Evolutionary conservation across 169 alveolate species (phyloP), one percentile per base, ranked within the genome.

Genomic region (Plasmodium vinckei): DNA sequence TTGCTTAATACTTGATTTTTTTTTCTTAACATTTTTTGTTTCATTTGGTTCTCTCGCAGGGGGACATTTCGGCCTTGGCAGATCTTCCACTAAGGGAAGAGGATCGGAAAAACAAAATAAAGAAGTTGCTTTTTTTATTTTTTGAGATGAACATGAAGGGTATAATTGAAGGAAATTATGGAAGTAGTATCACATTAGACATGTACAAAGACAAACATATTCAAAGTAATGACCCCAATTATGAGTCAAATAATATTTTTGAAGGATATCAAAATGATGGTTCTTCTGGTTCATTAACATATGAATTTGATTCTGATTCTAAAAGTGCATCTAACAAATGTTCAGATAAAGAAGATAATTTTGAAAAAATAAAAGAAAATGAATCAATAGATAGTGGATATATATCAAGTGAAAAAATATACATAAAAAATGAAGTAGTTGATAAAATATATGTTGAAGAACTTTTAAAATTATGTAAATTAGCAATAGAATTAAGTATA

Each of bases 11-110:
- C 25, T 12, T 12, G 42, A 23, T 61, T 61, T 5, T 17, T 64
- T 46, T 10, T 7, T 73, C 19, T 47, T 44, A 15, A 15, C 39
- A 19, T 23, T 9, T 49, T 6, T 13, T 10, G 15, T 57, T 9
- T n/a, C 39, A 2, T 27, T 27, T 27, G 42, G 1, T 33, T 33
- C 42, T 0, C 0, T 33, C 42, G 12, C 54, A 79, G 89, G 89
- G 89, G n/a, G 42, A 79, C 56, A 42, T 59, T 13, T 51, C 84
- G 53, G 65, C 44, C 15, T 51, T 79, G 51, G 68, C 42, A 5
- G 89, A 79, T 19, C 13, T 79, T 10, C 71, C 89, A 9, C 33
- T 79, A 17, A 54, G 46, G 5, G 89, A 79, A 25, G 89, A 79
- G 5, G 89, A 79, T 10, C 67, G 73, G n/a, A 79, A 71, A 59